A percentile compares a stretch with the other conserved stretches of the same genome.
Evolutionary conservation across 2,329 filamentous ascomycete genomes (phyloP).

Genomic region (Ophiostoma perfectum): DNA sequence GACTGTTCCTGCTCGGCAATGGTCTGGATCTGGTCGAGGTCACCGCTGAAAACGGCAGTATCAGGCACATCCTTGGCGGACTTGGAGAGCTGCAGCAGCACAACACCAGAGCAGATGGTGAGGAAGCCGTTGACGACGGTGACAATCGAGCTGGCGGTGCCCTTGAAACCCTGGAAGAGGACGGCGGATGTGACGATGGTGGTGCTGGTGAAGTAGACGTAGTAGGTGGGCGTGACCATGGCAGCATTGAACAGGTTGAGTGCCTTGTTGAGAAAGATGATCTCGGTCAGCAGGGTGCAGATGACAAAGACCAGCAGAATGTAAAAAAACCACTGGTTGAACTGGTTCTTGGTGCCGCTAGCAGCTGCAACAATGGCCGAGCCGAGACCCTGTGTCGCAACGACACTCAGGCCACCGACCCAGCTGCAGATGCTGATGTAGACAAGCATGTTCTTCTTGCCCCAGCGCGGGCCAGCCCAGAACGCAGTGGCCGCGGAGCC

Average conservation of each 20-base stretch:
- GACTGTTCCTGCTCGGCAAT: conserved; percentile 93
- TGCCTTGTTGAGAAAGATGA: conserved; percentile 98
- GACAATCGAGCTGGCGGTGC: conserved; percentile 69
- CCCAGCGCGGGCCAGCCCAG: conserved; percentile 80
- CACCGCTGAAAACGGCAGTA: conserved; percentile 82
- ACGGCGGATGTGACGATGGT: conserved; percentile 93
- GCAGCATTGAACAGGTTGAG: conserved; percentile 95
- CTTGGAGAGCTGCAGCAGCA: conserved; percentile 92
- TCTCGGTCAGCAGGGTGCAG: conserved; percentile 82
- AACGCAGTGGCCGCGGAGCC: conserved; percentile 67
- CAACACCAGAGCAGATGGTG: conserved; percentile 86
- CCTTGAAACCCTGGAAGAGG: conserved; percentile 90
- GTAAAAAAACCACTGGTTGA: conserved; percentile 97
- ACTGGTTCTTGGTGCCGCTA: conserved; percentile 72
- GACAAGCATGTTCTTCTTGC: conserved; percentile 95
- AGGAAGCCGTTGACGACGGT: conserved; percentile 92
- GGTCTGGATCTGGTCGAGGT: conserved; percentile 90
- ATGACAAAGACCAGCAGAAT: conserved; percentile 87
- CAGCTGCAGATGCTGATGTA: conserved; percentile 95
- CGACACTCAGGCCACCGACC: conserved; percentile 89
- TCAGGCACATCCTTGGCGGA: conserved; percentile 97
- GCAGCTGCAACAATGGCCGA: conserved; percentile 86
- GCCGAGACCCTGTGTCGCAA: conserved; percentile 87
- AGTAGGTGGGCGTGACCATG: conserved; percentile 95
- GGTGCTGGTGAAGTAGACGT: conserved; percentile 94